Percentiles rank a stretch among this genome's conserved stretches.
Conservation (phyloP, 225 moss, liverwort and hornwort species). For the Physcomitrellopsis africana region DNA sequence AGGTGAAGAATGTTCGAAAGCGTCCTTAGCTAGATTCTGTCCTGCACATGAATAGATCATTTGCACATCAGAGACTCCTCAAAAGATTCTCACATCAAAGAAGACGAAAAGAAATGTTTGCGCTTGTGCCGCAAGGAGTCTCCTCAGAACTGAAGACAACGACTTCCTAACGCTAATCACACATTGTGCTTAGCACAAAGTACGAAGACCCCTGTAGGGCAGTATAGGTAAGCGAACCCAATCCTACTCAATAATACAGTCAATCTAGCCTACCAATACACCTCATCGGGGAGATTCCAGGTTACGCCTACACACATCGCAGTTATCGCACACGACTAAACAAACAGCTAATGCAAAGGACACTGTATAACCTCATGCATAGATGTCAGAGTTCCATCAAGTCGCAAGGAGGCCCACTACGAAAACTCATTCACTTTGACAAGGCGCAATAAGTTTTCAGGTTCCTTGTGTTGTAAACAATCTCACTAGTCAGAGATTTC, state of each 20-base stretch:
- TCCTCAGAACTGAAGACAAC: neutral
- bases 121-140: slow-evolving; percentile 1
- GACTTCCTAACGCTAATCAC: neutral
- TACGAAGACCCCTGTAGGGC: no score
- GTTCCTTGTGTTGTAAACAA: neutral
- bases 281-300: no score
- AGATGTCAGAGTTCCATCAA: slow-evolving; percentile 23
- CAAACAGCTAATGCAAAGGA: no score
- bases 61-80: slow-evolving; percentile 1
- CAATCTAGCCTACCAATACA: no score
- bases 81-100: neutral
- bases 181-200: no score
- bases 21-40: neutral
- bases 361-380: neutral
- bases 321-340: no score
- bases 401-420: slow-evolving; percentile 18
- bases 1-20: neutral
- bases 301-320: no score
- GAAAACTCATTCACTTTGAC: no score
- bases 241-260: no score
- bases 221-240: no score
- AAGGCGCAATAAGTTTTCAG: neutral
- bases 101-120: neutral
- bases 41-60: slow-evolving; percentile 19
- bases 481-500: neutral